A percentile compares a stretch with the other conserved stretches of the same genome.
These are phyloP conservation scores for Crithidia expoeki DNA, from an alignment of 208 protist genomes.

Conservation along the genomic window DNA sequence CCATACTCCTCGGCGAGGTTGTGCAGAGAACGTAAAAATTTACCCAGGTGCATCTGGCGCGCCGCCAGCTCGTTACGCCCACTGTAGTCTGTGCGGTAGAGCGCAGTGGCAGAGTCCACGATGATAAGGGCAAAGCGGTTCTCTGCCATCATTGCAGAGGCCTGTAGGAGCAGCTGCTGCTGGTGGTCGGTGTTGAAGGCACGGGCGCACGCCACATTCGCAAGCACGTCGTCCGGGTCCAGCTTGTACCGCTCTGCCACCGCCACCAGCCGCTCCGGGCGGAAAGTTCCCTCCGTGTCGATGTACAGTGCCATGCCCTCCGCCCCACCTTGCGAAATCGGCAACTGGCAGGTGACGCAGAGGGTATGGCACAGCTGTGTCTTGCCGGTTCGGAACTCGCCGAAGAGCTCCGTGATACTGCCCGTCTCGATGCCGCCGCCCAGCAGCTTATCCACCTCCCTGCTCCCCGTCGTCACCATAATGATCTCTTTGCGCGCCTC, in stretches of 20 bases:
- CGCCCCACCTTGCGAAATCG: slow-evolving; percentile 88
- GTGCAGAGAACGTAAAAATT: slow-evolving; percentile 92
- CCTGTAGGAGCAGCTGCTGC: slow-evolving; percentile 88
- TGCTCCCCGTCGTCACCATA: slow-evolving; percentile 95
- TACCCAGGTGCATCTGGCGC: slow-evolving; percentile 94
- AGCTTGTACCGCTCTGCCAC: slow-evolving; percentile 97
- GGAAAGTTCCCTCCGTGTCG: slow-evolving; percentile 99
- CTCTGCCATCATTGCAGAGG: slow-evolving; percentile 92
- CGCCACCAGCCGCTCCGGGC: slow-evolving; percentile 95
- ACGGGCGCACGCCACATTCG: slow-evolving; percentile 98
- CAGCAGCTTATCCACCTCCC: slow-evolving; percentile 93
- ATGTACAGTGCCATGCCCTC: slow-evolving; percentile 96
- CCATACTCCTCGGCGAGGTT: slow-evolving; percentile 99
- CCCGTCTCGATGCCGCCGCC: slow-evolving; percentile 96
- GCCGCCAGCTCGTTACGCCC: slow-evolving; percentile 97
- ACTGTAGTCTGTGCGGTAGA: slow-evolving; percentile 98
- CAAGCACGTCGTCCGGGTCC: slow-evolving; percentile 89
- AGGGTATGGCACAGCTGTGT: slow-evolving; percentile 98
- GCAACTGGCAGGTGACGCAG: slow-evolving; percentile 97
- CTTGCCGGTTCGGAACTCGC: slow-evolving; percentile 99
- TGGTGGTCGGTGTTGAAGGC: slow-evolving; percentile 97
- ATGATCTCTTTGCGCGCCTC: slow-evolving; percentile 88
- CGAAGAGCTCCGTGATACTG: slow-evolving; percentile 98
- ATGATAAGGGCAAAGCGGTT: slow-evolving; percentile 94
- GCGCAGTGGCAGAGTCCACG: slow-evolving; percentile 98